Percentiles rank a stretch among this genome's conserved stretches.
phyloP scores from a whole-genome alignment of 2,329 filamentous ascomycete genomes.

The Ophiostoma quercus region DNA sequence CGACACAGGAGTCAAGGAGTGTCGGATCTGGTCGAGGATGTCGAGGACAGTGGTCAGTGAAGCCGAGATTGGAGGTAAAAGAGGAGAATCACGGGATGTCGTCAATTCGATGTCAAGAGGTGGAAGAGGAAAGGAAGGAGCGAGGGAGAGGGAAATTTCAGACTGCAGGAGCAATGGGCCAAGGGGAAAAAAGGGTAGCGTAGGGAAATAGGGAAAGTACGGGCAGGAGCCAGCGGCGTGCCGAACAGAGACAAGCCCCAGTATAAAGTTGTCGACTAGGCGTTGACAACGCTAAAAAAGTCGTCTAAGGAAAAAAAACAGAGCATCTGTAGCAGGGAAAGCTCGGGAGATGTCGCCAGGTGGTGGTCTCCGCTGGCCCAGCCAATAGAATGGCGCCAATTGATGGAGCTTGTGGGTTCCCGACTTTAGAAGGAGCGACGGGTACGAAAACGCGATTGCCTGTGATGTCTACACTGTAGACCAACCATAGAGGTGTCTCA shows the following conservation, averaged over 20 bases:
- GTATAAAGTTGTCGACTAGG: slow-evolving; percentile 2
- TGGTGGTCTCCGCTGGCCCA: slow-evolving; percentile 26
- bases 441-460: slow-evolving; percentile 4
- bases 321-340: slow-evolving; percentile 29
- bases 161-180: slow-evolving; percentile 3
- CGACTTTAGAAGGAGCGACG: neutral
- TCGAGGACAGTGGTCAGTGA: slow-evolving; percentile 9
- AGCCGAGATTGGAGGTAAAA: slow-evolving; percentile 9
- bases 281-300: slow-evolving; percentile 12
- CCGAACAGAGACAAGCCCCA: neutral
- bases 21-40: neutral
- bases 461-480: neutral
- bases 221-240: slow-evolving; percentile 14
- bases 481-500: neutral
- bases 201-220: slow-evolving; percentile 10
- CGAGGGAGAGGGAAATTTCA: slow-evolving; percentile 11
- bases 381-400: slow-evolving; percentile 28
- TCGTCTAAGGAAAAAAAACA: neutral
- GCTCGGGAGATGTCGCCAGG: slow-evolving; percentile 35
- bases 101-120: neutral
- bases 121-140: slow-evolving; percentile 13
- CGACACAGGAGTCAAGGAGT: neutral
- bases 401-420: slow-evolving; percentile 20
- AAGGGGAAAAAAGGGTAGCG: slow-evolving; percentile 13
- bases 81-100: slow-evolving; percentile 17